Base-by-base conservation (phyloP, 108 stramenopile genomes). In the Skeletonema potamos region DNA sequence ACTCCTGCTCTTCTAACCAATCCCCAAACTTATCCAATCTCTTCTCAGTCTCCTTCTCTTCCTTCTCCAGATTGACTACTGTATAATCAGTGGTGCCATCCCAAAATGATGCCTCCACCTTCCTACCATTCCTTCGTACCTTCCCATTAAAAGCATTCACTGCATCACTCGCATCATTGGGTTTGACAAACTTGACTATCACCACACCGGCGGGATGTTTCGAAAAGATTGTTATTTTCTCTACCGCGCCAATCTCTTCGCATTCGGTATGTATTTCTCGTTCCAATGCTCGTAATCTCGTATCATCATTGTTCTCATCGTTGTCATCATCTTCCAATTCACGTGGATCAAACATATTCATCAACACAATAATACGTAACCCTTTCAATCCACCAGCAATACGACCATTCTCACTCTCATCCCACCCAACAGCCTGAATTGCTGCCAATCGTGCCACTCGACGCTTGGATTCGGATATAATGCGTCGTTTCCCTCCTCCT, bases 71-170 rank as follows among this genome's bases (percentile, higher is more conserved):
- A 59, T 84, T 79, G 1, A 20, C 44, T 0, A 90, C 66, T 51
- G 95, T 96, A 73, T 92, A 98, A 65, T 98, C 96, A 2, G 97
- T 97, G 43, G 93, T 91, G 5, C 97, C 97, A 82, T 98, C 98
- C 97, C 97, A 98, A 76, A 90, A 98, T 6, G 73, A 70, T 10
- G 87, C 90, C 59, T 86, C 81, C 27, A 95, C 64, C n/a, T 54
- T 81, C 24, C 44, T 48, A 6, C 77, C 66, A 34, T 58, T 32
- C 15, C 32, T 32, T 5, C 67, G 10, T 6, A 79, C 56, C 15
- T 79, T 77, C 4, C 92, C 94, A 59, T 98, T 87, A 62, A 92
- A 91, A 11, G 82, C 66, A 28, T 84, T 78, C 5, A 97, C 75
- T 12, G 96, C 96, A 15, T 89, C 81, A 15, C 92, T 91, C 26